Base-by-base conservation (phyloP, 2,329 filamentous ascomycete species). In the Ophiocordyceps robertsii region DNA sequence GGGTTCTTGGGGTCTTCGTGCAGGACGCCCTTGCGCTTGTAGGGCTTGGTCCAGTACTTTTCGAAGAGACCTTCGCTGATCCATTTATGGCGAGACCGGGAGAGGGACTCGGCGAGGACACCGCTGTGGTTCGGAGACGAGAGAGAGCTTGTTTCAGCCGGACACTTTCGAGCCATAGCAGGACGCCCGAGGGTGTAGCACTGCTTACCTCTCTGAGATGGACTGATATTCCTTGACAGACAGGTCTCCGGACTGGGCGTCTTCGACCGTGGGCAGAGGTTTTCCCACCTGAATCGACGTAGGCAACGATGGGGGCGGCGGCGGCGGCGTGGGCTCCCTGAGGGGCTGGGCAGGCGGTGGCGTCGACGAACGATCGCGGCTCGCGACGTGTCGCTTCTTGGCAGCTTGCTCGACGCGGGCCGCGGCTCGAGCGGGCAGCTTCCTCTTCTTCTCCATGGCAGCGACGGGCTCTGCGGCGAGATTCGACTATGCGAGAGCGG, bases 41-140 rank as follows among this genome's bases (percentile, higher is more conserved):
- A 59, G 3, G 82, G 81, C 55, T 87, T 87, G 9, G 78, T 74
- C 82, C 82, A 88, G 59, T 83, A 87, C 53, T 78, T 82, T 51
- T 86, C 80, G 51, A 88, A 85, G 39, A 87, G 70, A 29, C 81
- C 80, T 50, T 82, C 77, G 54, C 68, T 73, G 21, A 82, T 72
- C 82, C 82, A 88, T 70, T 73, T 77, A 44, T 80, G 70, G 45
- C 83, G 79, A 53, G 85, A 92, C 54, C 83, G 73, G 40, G 74
- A 65, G 24, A 92, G 69, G 2, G 84, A 86, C 51, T 88, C 81
- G 52, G 75, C 70, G 44, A 90, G 67, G 17, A 90, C 82, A 50
- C 81, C 83, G 61, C 85, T 87, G 52, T 40, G 46, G 45, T 14
- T 29, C 29, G 35, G 14, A 37, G 48, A 41, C 42, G 33, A 46